Conservation (phyloP, 495 filamentous ascomycete genomes). For the Neurospora sp. region DNA sequence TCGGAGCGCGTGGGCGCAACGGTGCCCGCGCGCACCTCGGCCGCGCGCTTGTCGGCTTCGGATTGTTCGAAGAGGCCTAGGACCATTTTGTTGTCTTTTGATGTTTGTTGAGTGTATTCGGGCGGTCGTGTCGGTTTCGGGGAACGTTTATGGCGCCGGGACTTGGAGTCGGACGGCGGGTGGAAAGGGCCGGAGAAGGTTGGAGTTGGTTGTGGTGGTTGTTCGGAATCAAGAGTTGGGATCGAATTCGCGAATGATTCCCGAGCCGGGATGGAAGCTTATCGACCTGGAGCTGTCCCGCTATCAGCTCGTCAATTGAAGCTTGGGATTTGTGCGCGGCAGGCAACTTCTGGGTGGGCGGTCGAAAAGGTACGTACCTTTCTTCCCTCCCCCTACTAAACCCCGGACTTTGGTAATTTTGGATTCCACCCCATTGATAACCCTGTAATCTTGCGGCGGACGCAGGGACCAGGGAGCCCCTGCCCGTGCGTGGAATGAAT, state of each 20-base stretch:
- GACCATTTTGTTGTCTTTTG: constrained; percentile 33
- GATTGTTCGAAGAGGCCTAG: constrained; percentile 29
- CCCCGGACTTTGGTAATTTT: not conserved
- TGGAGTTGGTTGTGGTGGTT: not conserved
- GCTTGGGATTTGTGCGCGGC: not conserved
- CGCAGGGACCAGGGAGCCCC: not conserved
- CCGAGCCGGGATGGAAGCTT: not conserved
- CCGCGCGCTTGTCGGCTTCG: constrained; percentile 37
- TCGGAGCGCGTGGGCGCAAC: constrained; percentile 69
- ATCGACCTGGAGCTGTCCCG: not conserved
- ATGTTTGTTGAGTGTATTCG: too few relatives aligned
- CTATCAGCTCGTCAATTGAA: not conserved
- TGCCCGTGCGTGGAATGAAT: not conserved
- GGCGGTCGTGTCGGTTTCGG: too few relatives aligned
- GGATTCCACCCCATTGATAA: not conserved
- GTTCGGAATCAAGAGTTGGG: not conserved
- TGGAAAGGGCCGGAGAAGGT: not conserved
- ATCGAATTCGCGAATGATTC: not conserved
- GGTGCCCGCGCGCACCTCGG: constrained; percentile 47
- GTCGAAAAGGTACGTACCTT: not conserved
- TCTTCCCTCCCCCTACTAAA: not conserved
- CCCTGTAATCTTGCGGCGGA: not conserved
- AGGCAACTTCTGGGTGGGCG: not conserved
- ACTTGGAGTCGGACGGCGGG: too few relatives aligned
- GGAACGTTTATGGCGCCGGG: too few relatives aligned